phyloP scores from a whole-genome alignment of 73 alveolate species.

The Symbiodinium pilosum region DNA sequence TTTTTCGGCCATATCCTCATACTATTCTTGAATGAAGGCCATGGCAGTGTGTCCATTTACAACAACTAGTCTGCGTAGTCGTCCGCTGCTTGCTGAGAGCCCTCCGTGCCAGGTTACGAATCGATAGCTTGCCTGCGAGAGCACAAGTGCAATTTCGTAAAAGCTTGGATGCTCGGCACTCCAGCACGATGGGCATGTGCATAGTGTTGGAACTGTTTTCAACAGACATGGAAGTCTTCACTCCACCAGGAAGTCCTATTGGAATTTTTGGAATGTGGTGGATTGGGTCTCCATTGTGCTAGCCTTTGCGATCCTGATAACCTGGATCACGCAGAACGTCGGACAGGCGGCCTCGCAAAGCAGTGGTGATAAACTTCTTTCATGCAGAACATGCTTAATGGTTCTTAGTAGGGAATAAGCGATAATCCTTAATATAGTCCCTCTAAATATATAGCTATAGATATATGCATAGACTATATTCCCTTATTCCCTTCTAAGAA shows the following conservation, averaged over 20 bases:
- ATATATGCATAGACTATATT: no score
- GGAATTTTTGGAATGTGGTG: slow-evolving; percentile 67
- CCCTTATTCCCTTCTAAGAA: no score
- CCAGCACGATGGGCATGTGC: no score
- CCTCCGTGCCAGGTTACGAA: not conserved
- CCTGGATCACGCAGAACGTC: slow-evolving; percentile 39
- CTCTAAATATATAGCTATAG: no score
- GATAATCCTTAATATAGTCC: no score
- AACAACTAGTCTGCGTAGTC: no score
- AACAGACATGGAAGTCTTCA: not conserved
- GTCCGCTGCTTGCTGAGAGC: no score
- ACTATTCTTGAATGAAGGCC: slow-evolving; percentile 41
- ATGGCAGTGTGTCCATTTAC: no score
- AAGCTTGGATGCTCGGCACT: slow-evolving; percentile 34
- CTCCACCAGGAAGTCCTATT: slow-evolving; percentile 2
- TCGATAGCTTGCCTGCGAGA: not conserved
- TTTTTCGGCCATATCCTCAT: slow-evolving; percentile 50
- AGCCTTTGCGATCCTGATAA: slow-evolving; percentile 41
- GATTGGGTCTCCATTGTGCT: slow-evolving; percentile 59
- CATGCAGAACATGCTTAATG: no score
- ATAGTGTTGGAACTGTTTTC: not conserved
- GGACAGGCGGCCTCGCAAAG: slow-evolving; percentile 25
- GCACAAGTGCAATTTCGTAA: not conserved
- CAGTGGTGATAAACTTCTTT: no score
- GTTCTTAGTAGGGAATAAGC: no score